Base-by-base conservation (phyloP, 129 eudicot genomes). In the Mikania micrantha region DNA sequence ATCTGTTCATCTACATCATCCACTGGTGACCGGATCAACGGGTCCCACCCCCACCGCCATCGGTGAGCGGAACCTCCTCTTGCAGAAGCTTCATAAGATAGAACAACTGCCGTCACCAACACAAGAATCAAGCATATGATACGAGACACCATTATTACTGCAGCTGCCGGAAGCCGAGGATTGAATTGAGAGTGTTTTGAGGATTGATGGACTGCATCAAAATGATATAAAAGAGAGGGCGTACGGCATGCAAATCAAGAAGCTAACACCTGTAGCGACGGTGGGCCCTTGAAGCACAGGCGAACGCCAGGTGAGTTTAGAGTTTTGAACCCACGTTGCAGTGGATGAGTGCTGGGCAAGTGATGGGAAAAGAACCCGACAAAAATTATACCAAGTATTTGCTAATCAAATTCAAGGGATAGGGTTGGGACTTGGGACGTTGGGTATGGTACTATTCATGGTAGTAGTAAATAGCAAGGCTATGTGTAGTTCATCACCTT, bases 171-270 rank as follows among this genome's bases (percentile, higher is more conserved):
- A n/a, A n/a, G n/a, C n/a, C n/a, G n/a, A n/a, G n/a, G n/a, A n/a
- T n/a, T n/a, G n/a, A n/a, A n/a, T n/a, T n/a, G n/a, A n/a, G n/a
- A n/a, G n/a, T n/a, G n/a, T n/a, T n/a, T n/a, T n/a, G n/a, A n/a
- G n/a, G n/a, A n/a, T n/a, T n/a, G n/a, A n/a, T n/a, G n/a, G n/a
- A n/a, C n/a, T n/a, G n/a, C n/a, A n/a, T n/a, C n/a, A n/a, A n/a
- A n/a, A n/a, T n/a, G n/a, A n/a, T 54, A 36, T 47, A 69, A 25
- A 69, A 20, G n/a, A 24, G 27, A 69, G 41, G 60, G 72, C 12
- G 42, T 47, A 4, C 2, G 66, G 56, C 88, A 83, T 80, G 88
- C 88, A 83, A 34, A 71, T 67, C 56, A 9, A 71, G 82, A 74
- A 67, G 54, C 13, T 57, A 78, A 76, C 88, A 83, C 77, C 58